These are phyloP conservation scores for Diaporthe amygdali DNA, from an alignment of 2,329 filamentous ascomycete species.

Conservation along the genomic window DNA sequence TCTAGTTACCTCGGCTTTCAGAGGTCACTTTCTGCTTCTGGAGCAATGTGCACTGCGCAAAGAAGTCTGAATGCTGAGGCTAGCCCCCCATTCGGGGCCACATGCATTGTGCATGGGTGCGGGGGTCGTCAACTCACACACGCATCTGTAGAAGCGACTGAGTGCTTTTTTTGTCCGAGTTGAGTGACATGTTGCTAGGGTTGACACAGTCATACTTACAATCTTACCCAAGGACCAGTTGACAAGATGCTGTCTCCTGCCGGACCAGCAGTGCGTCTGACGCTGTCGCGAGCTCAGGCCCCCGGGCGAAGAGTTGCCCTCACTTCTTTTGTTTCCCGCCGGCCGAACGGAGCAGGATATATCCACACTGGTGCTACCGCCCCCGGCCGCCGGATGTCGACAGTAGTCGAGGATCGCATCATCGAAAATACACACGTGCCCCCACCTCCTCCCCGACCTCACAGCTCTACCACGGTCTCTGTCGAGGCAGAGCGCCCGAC, in stretches of 20 bases:
- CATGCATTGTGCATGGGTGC: background rate
- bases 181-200: background rate
- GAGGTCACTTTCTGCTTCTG: background rate
- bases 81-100: background rate
- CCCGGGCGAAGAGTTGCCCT: background rate
- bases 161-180: background rate
- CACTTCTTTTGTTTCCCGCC: background rate
- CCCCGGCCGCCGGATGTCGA: background rate
- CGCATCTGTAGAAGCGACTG: background rate
- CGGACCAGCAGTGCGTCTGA: background rate
- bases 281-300: background rate
- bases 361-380: background rate
- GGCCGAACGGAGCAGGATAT: background rate
- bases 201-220: background rate
- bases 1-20: background rate
- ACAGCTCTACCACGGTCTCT: background rate
- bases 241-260: conserved; percentile 7
- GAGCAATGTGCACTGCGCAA: background rate
- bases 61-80: background rate
- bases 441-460: background rate
- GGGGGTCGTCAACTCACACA: background rate
- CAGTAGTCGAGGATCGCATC: conserved; percentile 1
- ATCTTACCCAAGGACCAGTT: background rate
- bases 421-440: background rate
- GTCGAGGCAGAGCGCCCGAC: background rate